These are phyloP conservation scores for Penicillium ucsense DNA, from an alignment of 495 filamentous ascomycete species.

Conservation along the genomic window DNA sequence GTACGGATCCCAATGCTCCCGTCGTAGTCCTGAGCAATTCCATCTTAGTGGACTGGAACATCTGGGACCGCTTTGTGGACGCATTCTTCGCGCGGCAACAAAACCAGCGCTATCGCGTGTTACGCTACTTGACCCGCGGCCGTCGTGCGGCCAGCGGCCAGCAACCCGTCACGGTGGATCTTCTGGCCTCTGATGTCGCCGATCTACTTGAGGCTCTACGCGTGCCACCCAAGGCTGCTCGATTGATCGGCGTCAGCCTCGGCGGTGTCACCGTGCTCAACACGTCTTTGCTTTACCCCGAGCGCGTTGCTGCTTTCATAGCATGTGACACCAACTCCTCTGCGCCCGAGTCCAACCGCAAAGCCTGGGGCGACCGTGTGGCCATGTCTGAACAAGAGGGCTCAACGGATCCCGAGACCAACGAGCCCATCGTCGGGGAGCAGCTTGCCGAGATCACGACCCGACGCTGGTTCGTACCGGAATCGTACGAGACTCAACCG, in stretches of 20 bases:
- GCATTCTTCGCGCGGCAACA: constrained; percentile 45
- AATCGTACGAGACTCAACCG: constrained; percentile 46
- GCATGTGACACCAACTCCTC: constrained; percentile 70
- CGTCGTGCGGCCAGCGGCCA: constrained; percentile 34
- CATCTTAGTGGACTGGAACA: constrained; percentile 59
- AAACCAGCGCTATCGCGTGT: constrained; percentile 56
- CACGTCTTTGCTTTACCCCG: constrained; percentile 56
- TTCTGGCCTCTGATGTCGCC: constrained; percentile 56
- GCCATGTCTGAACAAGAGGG: constrained; percentile 52
- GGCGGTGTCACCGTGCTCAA: constrained; percentile 68
- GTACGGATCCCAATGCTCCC: constrained; percentile 51
- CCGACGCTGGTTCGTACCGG: constrained; percentile 61
- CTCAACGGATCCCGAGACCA: constrained; percentile 27
- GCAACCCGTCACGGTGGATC: constrained; percentile 49
- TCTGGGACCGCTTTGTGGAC: constrained; percentile 66
- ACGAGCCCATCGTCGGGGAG: constrained; percentile 44
- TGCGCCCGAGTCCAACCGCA: constrained; percentile 56
- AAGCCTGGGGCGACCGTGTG: constrained; percentile 69
- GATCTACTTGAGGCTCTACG: constrained; percentile 48
- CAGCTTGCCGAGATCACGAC: constrained; percentile 59
- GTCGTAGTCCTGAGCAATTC: constrained; percentile 66
- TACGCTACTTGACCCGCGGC: constrained; percentile 64
- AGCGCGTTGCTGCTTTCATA: constrained; percentile 49
- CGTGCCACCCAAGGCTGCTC: constrained; percentile 44
- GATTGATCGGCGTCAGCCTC: constrained; percentile 63